Evolutionary conservation across 805 yeast species (phyloP).

Genomic region (Cyberlindnera saturnus): DNA sequence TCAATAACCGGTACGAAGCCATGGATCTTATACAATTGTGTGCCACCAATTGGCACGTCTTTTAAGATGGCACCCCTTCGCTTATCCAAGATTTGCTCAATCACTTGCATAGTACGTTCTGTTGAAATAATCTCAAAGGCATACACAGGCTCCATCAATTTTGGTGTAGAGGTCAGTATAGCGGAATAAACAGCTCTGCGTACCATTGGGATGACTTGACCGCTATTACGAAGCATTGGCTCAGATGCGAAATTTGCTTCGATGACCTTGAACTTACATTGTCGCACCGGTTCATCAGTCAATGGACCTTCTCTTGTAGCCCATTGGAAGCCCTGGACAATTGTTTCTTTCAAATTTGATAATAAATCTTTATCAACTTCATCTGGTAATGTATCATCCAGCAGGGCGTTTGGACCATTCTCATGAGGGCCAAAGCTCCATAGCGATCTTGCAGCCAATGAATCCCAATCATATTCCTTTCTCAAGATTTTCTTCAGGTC

Average conservation of each 20-base stretch:
- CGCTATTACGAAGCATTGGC: conserved; percentile 45
- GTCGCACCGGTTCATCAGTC: conserved; percentile 76
- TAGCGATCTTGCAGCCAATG: conserved; percentile 72
- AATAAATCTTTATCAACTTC: conserved; percentile 58
- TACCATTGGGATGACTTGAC: conserved; percentile 75
- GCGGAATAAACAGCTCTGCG: conserved; percentile 83
- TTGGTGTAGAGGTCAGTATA: conserved; percentile 69
- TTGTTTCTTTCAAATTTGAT: conserved; percentile 41
- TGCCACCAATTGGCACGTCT: conserved; percentile 59
- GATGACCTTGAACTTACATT: conserved; percentile 64
- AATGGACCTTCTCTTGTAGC: conserved; percentile 83
- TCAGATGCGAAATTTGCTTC: conserved; percentile 49
- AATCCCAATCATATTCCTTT: conserved; percentile 68
- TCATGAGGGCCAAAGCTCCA: conserved; percentile 71
- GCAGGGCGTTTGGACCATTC: conserved; percentile 44
- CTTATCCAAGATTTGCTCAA: conserved; percentile 43
- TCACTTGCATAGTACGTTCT: conserved; percentile 38
- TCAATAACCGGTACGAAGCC: conserved; percentile 85
- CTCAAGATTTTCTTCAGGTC: conserved; percentile 50
- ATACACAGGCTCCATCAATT: conserved; percentile 77
- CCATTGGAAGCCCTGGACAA: conserved; percentile 81
- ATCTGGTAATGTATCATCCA: conserved; percentile 69
- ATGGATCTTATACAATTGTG: conserved; percentile 54
- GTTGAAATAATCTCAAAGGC: conserved; percentile 53
- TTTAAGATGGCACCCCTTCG: conserved; percentile 63